Evolutionary conservation across 1,139 yeast genomes (phyloP).

Genomic region (Taiozyma sp.): DNA sequence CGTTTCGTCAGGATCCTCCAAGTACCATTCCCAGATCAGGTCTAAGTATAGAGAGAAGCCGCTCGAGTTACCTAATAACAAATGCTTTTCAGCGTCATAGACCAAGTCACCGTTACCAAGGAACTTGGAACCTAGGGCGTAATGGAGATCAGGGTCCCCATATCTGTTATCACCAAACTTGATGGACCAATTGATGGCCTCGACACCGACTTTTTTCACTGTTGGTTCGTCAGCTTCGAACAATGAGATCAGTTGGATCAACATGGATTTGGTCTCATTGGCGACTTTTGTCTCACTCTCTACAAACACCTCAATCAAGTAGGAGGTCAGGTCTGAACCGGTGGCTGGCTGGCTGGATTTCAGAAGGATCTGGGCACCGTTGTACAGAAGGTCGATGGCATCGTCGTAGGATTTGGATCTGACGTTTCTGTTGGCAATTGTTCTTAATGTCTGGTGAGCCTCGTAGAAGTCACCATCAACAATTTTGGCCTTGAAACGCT

Average conservation of each 20-base stretch:
- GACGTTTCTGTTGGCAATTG: constrained; percentile 80
- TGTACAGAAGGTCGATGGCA: constrained; percentile 68
- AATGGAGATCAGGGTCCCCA: constrained; percentile 76
- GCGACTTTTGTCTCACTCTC: constrained; percentile 41
- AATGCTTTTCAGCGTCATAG: constrained; percentile 53
- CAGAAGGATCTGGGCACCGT: constrained; percentile 63
- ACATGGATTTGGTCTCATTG: constrained; percentile 34
- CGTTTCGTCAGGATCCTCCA: constrained; percentile 25
- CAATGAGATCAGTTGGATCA: constrained; percentile 27
- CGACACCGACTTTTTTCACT: constrained; percentile 59
- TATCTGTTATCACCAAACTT: constrained; percentile 42
- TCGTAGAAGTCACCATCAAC: constrained; percentile 79
- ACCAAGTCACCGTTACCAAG: constrained; percentile 30
- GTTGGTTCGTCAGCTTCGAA: constrained; percentile 53
- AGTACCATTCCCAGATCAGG: constrained; percentile 54
- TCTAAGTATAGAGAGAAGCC: constrained; percentile 45
- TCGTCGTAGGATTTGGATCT: constrained; percentile 59
- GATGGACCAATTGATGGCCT: constrained; percentile 59
- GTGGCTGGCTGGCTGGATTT: constrained; percentile 72
- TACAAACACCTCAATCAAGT: constrained; percentile 63
- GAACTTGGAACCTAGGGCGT: constrained; percentile 65
- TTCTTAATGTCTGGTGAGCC: constrained; percentile 90
- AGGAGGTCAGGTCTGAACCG: constrained; percentile 71
- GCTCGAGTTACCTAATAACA: constrained; percentile 62
- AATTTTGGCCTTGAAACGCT: constrained; percentile 63